A percentile compares a stretch with the other conserved stretches of the same genome.
phyloP scores from a whole-genome alignment of 768 basidiomycete species.

The Candolleomyces efflorescens region DNA sequence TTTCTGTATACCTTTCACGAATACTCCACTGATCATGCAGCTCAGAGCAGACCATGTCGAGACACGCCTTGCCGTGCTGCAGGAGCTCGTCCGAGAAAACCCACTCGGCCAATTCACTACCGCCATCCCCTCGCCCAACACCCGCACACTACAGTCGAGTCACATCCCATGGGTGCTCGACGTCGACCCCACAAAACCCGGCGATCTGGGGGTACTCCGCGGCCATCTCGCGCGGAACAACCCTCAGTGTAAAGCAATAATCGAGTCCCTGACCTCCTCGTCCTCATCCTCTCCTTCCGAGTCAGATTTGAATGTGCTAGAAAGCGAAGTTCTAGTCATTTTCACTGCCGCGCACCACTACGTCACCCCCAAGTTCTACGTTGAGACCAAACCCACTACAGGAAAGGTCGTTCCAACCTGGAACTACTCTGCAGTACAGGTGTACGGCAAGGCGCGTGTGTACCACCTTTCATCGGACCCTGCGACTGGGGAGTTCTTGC shows the following conservation, averaged over 20 bases:
- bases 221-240: neutral
- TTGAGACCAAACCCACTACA: neutral
- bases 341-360: neutral
- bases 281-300: neutral
- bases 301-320: neutral
- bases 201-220: neutral
- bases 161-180: neutral
- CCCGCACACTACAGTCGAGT: neutral
- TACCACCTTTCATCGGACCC: neutral
- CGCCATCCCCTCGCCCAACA: neutral
- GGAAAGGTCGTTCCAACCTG: neutral
- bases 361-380: neutral
- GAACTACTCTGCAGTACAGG: neutral
- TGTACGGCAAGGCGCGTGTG: neutral
- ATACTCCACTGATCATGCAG: no score
- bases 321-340: neutral
- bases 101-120: neutral
- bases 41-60: neutral
- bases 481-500: neutral
- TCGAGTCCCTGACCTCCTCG: neutral
- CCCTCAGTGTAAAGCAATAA: neutral
- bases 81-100: neutral
- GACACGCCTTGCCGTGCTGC: neutral
- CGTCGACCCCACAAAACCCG: neutral
- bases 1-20: no score